phyloP scores from a whole-genome alignment of 1,284 basidiomycete genomes.

The Butyriboletus pseudospeciosus region DNA sequence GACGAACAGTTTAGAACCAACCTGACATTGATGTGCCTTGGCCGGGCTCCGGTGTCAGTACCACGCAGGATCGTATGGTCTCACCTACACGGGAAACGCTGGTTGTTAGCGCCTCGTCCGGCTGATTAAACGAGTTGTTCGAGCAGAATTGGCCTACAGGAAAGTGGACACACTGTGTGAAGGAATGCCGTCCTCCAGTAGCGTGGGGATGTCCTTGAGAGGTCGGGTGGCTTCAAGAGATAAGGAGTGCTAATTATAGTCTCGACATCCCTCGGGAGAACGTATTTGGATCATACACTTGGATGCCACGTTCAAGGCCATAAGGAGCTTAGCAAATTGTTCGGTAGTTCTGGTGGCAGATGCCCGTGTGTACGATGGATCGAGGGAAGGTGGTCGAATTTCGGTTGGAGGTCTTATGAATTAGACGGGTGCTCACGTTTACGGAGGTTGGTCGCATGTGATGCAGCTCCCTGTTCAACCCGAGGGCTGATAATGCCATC shows the following conservation, averaged over 20 bases:
- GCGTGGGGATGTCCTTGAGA: neutral
- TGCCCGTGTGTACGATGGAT: neutral
- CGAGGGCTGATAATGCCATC: neutral
- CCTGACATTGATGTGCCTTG: neutral
- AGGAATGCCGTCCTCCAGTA: neutral
- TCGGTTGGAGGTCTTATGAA: neutral
- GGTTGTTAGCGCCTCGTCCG: too few relatives aligned
- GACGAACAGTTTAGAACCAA: too few relatives aligned
- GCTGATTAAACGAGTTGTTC: neutral
- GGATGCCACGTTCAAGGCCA: neutral
- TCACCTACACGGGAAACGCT: neutral
- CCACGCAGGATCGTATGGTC: neutral
- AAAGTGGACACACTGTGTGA: neutral
- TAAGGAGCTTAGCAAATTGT: neutral
- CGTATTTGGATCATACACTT: neutral
- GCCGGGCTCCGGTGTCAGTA: neutral
- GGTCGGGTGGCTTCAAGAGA: too few relatives aligned
- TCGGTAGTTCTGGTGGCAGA: neutral
- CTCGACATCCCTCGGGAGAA: neutral
- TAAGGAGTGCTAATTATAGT: slow-evolving; percentile 4
- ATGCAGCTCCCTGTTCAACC: neutral
- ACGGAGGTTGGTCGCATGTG: neutral
- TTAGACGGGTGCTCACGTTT: neutral
- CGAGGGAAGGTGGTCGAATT: neutral
- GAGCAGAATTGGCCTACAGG: neutral